These are phyloP conservation scores for Kokia cookei DNA, from an alignment of 441 rosid genomes.

Conservation along the genomic window DNA sequence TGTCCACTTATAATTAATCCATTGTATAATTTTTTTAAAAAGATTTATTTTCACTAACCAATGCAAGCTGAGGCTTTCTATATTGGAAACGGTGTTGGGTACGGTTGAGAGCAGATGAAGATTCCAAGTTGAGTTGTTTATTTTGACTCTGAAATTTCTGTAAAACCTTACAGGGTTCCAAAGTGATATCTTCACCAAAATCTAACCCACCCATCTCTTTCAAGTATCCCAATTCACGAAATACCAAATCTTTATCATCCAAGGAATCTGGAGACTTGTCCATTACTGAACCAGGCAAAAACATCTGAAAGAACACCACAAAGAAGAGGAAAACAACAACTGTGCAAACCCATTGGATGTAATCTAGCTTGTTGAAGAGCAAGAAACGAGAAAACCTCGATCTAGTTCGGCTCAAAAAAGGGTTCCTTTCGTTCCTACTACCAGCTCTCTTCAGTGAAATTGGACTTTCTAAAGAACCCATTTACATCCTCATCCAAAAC, in stretches of 20 bases:
- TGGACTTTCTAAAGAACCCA: constrained; percentile 73
- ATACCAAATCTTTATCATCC: constrained; percentile 17
- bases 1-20: constrained; percentile 4
- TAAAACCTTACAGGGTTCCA: constrained; percentile 49
- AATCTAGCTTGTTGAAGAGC: constrained; percentile 62
- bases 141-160: constrained; percentile 43
- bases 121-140: constrained; percentile 24
- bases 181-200: constrained; percentile 59
- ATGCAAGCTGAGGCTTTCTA: constrained; percentile 80
- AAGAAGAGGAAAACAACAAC: constrained; percentile 58
- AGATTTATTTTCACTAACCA: constrained; percentile 42
- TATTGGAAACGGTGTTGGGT: constrained; percentile 48
- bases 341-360: constrained; percentile 66
- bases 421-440: constrained; percentile 25
- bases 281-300: constrained; percentile 57
- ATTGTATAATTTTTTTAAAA: not conserved
- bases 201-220: constrained; percentile 57
- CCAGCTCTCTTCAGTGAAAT: constrained; percentile 56
- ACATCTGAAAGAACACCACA: constrained; percentile 58
- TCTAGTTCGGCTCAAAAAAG: constrained; percentile 51
- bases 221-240: constrained; percentile 35
- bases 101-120: constrained; percentile 34
- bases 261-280: constrained; percentile 46
- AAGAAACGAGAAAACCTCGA: constrained; percentile 72
- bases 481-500: constrained; percentile 23